Evolutionary conservation across 2,329 filamentous ascomycete genomes (phyloP), one percentile per base, ranked within the genome.

Genomic region (Xylaria sp.): DNA sequence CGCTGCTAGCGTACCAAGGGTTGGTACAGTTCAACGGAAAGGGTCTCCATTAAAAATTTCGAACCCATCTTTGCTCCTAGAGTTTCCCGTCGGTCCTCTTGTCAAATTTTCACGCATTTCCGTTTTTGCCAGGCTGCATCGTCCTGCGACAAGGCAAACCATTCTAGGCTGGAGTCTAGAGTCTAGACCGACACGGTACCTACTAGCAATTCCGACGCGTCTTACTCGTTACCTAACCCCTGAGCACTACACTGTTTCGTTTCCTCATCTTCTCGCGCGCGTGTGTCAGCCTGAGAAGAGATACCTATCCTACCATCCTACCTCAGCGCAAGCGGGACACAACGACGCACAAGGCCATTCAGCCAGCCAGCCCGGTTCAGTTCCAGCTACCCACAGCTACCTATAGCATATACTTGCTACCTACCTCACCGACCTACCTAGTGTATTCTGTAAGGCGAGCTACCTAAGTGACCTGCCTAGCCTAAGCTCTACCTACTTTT

Each of bases 91-190:
- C 34, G 50, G 59, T 21, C n/a, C 14, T 36, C 5, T 48, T 32
- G 47, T 67, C 60, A 69, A 65, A 68, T 68, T 70, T 68, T 70
- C 62, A 68, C 62, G 58, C 62, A 70, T 65, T 65, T 68, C 68
- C 68, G 61, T 39, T 65, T 68, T 68, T 42, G 61, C 68, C 60
- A 62, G 61, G 51, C 59, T 67, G 64, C 68, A 67, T 64, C 21
- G 34, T 61, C 60, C 64, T 64, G 57, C 64, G 42, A 64, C 67
- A 63, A 67, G 55, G 34, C 47, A 67, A 48, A 19, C 54, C 45
- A 55, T 48, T 69, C 55, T 48, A 56, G 60, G 32, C 45, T 57
- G 50, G 50, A 59, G 51, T 55, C 55, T 11, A 45, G 68, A 69
- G 57, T 67, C 64, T 62, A 69, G 61, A 68, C 65, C 65, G 36